These are phyloP conservation scores for Volvox carteri DNA, from an alignment of 163 green algal species.

Conservation along the genomic window DNA sequence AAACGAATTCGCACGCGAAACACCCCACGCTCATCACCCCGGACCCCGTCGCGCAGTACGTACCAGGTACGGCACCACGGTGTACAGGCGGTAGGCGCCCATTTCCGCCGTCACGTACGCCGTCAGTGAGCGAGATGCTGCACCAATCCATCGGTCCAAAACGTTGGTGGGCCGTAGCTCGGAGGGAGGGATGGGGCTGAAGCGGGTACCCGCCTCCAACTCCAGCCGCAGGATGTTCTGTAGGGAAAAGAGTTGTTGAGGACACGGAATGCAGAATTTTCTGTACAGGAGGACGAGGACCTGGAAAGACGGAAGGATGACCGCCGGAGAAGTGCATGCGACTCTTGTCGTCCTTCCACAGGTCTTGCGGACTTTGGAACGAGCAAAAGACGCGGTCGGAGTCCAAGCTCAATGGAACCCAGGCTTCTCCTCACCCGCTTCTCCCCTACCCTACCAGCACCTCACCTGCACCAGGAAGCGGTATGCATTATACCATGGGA, in stretches of 20 bases:
- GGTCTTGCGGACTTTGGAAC: no score
- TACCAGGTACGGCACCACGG: slow-evolving; percentile 94
- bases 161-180: slow-evolving; percentile 84
- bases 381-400: no score
- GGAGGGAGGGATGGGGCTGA: slow-evolving; percentile 74
- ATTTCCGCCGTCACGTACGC: slow-evolving; percentile 91
- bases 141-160: slow-evolving; percentile 96
- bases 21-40: no score
- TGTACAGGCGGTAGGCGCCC: slow-evolving; percentile 96
- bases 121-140: slow-evolving; percentile 84
- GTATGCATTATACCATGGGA: slow-evolving; percentile 99
- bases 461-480: slow-evolving; percentile 82
- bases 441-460: neutral
- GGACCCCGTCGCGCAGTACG: no score
- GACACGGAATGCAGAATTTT: no score
- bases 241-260: no score
- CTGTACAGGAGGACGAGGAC: no score
- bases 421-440: neutral
- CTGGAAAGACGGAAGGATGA: no score
- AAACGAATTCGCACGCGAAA: no score
- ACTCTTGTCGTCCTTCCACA: no score
- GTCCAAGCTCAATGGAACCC: no score
- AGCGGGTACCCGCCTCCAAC: slow-evolving; percentile 68
- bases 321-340: no score
- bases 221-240: slow-evolving; percentile 90